These are phyloP conservation scores for Aureobasidium mangrovei DNA, from an alignment of 2,329 filamentous ascomycete species.

Conservation along the genomic window DNA sequence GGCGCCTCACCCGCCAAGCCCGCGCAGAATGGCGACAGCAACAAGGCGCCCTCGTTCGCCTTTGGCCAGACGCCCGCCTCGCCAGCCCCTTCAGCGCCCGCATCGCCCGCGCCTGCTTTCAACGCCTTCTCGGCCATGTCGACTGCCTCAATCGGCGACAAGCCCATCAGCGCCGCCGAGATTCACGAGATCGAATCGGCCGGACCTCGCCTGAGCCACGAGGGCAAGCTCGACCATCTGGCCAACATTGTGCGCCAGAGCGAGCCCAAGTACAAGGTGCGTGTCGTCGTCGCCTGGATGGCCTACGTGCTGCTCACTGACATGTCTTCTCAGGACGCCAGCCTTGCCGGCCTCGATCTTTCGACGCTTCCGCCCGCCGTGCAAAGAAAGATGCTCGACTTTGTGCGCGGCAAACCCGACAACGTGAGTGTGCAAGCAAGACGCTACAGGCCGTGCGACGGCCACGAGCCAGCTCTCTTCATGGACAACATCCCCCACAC, in stretches of 20 bases:
- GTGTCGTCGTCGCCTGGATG: neutral
- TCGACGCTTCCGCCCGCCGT: slow-evolving; percentile 5
- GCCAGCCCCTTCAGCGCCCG: neutral
- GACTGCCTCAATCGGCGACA: neutral
- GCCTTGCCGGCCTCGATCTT: slow-evolving; percentile 1
- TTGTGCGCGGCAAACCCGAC: slow-evolving; percentile 8
- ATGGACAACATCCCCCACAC: slow-evolving; percentile 1
- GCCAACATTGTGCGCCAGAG: slow-evolving; percentile 15
- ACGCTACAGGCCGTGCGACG: neutral
- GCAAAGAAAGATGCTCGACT: slow-evolving; percentile 15
- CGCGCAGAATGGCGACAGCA: slow-evolving; percentile 1
- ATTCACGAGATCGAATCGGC: slow-evolving; percentile 14
- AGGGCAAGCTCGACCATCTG: slow-evolving; percentile 12
- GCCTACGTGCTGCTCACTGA: neutral
- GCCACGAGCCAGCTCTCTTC: neutral
- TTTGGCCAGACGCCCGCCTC: slow-evolving; percentile 5
- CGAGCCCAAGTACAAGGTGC: slow-evolving; percentile 13
- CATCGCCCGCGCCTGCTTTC: neutral
- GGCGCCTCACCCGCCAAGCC: slow-evolving; percentile 3
- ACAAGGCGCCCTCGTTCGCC: slow-evolving; percentile 8
- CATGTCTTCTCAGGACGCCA: neutral
- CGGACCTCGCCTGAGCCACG: slow-evolving; percentile 7
- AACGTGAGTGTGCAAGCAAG: neutral
- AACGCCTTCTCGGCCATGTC: slow-evolving; percentile 2
- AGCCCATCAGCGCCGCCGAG: slow-evolving; percentile 14